phyloP scores from a whole-genome alignment of 2,329 filamentous ascomycete genomes.

The Phialophora tarda region DNA sequence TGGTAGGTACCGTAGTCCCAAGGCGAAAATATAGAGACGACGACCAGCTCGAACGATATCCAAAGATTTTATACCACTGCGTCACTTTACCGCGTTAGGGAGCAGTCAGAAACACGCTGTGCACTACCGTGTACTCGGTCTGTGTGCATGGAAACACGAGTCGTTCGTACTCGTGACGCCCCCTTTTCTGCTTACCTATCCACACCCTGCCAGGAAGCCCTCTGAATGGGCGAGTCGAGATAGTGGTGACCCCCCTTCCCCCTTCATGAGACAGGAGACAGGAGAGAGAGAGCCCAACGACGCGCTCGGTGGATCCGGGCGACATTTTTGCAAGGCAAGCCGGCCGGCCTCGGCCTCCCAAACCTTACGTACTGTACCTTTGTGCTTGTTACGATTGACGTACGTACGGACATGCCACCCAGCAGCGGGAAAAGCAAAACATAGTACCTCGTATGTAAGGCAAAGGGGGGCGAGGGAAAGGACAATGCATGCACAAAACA shows the following conservation, averaged over 20 bases:
- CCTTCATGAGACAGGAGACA: not conserved
- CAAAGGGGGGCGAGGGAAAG: not conserved
- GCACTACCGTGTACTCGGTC: too few species aligned
- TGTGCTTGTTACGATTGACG: not conserved
- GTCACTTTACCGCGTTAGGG: too few species aligned
- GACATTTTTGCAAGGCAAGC: too few species aligned
- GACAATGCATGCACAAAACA: not conserved
- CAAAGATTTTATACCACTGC: too few species aligned
- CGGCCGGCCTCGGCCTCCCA: constrained; percentile 5
- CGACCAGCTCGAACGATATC: too few species aligned
- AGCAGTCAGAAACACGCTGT: too few species aligned
- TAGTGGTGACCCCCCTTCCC: too few species aligned
- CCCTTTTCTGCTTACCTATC: constrained; percentile 7
- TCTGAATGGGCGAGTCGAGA: too few species aligned
- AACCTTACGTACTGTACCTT: not conserved
- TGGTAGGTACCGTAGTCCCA: not conserved
- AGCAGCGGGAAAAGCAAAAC: not conserved
- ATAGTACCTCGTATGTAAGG: too few species aligned
- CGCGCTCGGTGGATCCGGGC: not conserved
- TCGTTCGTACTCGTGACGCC: not conserved
- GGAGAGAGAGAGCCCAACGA: not conserved
- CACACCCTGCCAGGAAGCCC: not conserved
- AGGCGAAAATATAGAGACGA: too few species aligned
- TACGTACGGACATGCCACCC: not conserved
- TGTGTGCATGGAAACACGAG: too few species aligned